These are phyloP conservation scores for Teratosphaeria viscida DNA, from an alignment of 2,329 filamentous ascomycete species.

Conservation along the genomic window DNA sequence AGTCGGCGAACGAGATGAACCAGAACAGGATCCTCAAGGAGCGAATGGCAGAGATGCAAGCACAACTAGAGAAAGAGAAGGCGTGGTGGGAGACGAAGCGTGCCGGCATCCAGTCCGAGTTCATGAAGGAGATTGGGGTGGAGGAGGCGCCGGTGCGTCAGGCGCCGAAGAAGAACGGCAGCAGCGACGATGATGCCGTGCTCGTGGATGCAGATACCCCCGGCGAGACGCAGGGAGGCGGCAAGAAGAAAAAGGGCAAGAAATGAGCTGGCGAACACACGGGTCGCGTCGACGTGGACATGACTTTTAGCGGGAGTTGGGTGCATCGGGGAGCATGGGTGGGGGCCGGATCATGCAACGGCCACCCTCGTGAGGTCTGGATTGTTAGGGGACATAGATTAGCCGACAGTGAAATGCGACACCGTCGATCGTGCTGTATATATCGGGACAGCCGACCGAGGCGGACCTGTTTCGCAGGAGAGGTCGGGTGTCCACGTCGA, in stretches of 20 bases:
- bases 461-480: no score
- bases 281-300: background rate
- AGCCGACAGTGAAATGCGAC: background rate
- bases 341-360: background rate
- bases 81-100: slow-evolving; percentile 87
- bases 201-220: slow-evolving; percentile 57
- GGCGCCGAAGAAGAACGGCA: slow-evolving; percentile 18
- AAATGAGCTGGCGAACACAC: slow-evolving; percentile 32
- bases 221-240: slow-evolving; percentile 31
- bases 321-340: background rate
- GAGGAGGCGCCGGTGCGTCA: slow-evolving; percentile 14
- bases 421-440: background rate
- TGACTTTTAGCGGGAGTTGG: background rate
- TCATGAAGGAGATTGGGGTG: slow-evolving; percentile 75
- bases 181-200: slow-evolving; percentile 63
- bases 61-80: slow-evolving; percentile 62
- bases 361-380: background rate
- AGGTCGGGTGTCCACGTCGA: no score
- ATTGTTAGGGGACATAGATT: background rate
- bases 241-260: slow-evolving; percentile 53
- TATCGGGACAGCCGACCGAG: no score
- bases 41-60: slow-evolving; percentile 63
- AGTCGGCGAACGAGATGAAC: slow-evolving; percentile 91
- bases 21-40: slow-evolving; percentile 70
- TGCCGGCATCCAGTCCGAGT: slow-evolving; percentile 60